Conservation (phyloP, 2,329 filamentous ascomycete genomes). For the Zalaria obscura region DNA sequence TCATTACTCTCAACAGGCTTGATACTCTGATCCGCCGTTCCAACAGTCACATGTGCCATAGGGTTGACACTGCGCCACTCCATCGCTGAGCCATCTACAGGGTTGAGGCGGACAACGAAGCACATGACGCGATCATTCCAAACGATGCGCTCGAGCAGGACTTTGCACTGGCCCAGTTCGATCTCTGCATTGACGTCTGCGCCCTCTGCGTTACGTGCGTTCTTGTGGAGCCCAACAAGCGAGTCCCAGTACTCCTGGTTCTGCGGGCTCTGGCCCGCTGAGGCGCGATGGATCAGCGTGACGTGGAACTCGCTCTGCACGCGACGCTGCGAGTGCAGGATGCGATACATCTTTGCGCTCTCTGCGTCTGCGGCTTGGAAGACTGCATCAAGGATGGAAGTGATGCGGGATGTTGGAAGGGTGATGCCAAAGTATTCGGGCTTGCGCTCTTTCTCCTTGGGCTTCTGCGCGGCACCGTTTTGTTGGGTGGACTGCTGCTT, state of each 20-base stretch:
- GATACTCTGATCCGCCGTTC: slow-evolving; percentile 57
- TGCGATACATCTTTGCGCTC: slow-evolving; percentile 55
- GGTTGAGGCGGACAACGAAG: slow-evolving; percentile 60
- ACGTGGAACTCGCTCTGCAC: slow-evolving; percentile 84
- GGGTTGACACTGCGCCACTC: slow-evolving; percentile 53
- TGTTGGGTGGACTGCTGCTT: slow-evolving; percentile 4
- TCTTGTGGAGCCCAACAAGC: slow-evolving; percentile 47
- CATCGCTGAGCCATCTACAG: slow-evolving; percentile 22
- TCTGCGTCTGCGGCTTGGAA: slow-evolving; percentile 47
- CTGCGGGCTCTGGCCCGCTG: slow-evolving; percentile 42
- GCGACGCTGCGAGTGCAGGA: slow-evolving; percentile 58
- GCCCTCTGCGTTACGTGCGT: slow-evolving; percentile 15
- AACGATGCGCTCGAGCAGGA: slow-evolving; percentile 54
- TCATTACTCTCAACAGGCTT: slow-evolving; percentile 95
- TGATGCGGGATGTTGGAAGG: slow-evolving; percentile 37
- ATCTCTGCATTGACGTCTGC: slow-evolving; percentile 28
- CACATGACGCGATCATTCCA: slow-evolving; percentile 85
- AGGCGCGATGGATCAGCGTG: slow-evolving; percentile 74
- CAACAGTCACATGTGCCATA: slow-evolving; percentile 78
- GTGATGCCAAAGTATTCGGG: slow-evolving; percentile 54
- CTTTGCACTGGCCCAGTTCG: slow-evolving; percentile 48
- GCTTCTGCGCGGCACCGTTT: slow-evolving; percentile 13
- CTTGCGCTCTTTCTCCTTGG: slow-evolving; percentile 31
- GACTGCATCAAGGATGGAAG: slow-evolving; percentile 49
- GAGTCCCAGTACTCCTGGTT: slow-evolving; percentile 61